phyloP scores from a whole-genome alignment of 1,284 basidiomycete species.

The Apiotrichum domesticum region DNA sequence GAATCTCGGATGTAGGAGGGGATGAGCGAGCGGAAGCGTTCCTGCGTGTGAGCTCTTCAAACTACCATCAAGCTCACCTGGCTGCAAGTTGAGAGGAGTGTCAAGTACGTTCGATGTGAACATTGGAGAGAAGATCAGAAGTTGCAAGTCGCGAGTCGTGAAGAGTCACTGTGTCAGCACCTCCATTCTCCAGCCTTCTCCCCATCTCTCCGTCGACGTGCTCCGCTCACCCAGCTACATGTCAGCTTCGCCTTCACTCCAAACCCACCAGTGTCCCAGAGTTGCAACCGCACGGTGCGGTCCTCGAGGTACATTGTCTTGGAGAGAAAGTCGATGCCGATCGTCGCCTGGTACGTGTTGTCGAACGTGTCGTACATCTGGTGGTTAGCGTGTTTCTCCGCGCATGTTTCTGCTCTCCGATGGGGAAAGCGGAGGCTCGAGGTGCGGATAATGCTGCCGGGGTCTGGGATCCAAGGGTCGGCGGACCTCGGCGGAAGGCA shows the following conservation, averaged over 20 bases:
- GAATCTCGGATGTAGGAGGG: slow-evolving; percentile 99
- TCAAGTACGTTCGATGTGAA: not conserved
- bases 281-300: slow-evolving; percentile 90
- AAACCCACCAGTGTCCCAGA: slow-evolving; percentile 91
- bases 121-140: too few relatives aligned
- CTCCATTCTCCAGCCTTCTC: not conserved
- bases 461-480: too few relatives aligned
- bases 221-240: slow-evolving; percentile 29
- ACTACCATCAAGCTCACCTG: slow-evolving; percentile 20
- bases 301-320: slow-evolving; percentile 99
- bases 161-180: too few relatives aligned
- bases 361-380: slow-evolving; percentile 99
- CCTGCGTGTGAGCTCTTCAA: slow-evolving; percentile 51
- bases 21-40: slow-evolving; percentile 95
- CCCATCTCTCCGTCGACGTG: not conserved
- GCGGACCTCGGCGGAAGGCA: too few relatives aligned
- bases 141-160: too few relatives aligned
- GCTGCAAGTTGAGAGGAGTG: slow-evolving; percentile 11
- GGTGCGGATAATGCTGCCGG: too few relatives aligned
- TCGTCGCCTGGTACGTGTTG: slow-evolving; percentile 99
- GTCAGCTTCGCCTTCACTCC: slow-evolving; percentile 11
- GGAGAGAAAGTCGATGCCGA: slow-evolving; percentile 96
- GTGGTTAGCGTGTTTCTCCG: not conserved
- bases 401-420: too few relatives aligned
- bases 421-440: too few relatives aligned